Evolutionary conservation across 2,329 filamentous ascomycete genomes (phyloP), one percentile per base, ranked within the genome.

Genomic region (Aspergillus costaricaensis): DNA sequence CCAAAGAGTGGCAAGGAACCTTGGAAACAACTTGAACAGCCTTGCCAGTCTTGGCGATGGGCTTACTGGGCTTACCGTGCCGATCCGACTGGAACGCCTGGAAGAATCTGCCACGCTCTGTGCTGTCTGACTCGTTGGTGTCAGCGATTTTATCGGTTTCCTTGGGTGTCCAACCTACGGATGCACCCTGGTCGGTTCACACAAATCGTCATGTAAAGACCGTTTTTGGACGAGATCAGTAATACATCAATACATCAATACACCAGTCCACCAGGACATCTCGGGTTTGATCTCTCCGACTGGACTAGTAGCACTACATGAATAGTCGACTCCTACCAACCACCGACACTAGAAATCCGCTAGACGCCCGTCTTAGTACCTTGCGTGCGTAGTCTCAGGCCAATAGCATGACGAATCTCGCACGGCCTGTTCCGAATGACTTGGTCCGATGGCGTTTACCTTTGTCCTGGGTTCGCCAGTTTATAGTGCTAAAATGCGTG

Each of bases 1-100:
- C 27, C 15, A 10, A 23, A 17, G 27, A 44, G 53, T 55, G 53
- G 53, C 53, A 17, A 55, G 21, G 25, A 39, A 23, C 52, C 4
- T 15, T 17, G 41, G 21, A 21, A 23, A 23, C 19, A 55, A 41
- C 10, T 30, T 32, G 53, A 44, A 44, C 53, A 55, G 53, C 53
- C 53, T 55, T 55, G 53, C 53, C 12, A 43, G 53, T 25, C 53
- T 55, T 55, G 53, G 53, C 53, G 41, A 55, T 55, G 53, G 53
- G 30, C 27, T 44, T 47, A 47, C 53, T 55, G 53, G 53, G 30
- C 27, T 32, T 47, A 47, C 53, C 25, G 53, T 27, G 53, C 53
- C 53, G 53, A 55, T 55, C 52, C 53, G 53, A 41, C 39, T 44
- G 19, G n/a, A 44, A 23, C 12, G 41, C 41, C 41, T 49, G 47